These are phyloP conservation scores for Brassica rapa DNA, from an alignment of 345 rosid genomes.

Conservation along the genomic window DNA sequence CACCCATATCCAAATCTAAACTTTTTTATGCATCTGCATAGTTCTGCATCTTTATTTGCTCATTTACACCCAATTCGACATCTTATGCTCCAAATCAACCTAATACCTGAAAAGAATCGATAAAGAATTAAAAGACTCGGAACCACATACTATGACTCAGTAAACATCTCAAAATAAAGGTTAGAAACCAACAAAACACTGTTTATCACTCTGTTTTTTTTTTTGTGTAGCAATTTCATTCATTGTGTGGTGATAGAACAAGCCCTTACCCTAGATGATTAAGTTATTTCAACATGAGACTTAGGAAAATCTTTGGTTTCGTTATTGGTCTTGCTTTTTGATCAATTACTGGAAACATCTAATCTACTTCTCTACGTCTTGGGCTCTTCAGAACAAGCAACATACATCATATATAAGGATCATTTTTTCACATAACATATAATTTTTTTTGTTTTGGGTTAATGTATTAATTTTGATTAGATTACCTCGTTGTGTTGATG, in stretches of 20 bases:
- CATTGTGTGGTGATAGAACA: not conserved
- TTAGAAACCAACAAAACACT: too few species aligned
- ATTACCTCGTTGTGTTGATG: conserved; percentile 67
- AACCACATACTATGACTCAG: too few species aligned
- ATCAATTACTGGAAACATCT: conserved; percentile 68
- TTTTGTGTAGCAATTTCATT: not conserved
- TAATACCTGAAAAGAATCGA: too few species aligned
- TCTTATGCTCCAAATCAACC: too few species aligned
- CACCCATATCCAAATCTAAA: too few species aligned
- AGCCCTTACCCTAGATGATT: conserved; percentile 72
- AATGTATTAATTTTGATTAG: not conserved
- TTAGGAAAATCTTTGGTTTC: conserved; percentile 65
- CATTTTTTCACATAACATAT: not conserved
- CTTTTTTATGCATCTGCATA: too few species aligned
- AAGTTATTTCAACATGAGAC: conserved; percentile 89
- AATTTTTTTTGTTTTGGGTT: not conserved
- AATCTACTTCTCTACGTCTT: conserved; percentile 55
- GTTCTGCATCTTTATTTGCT: too few species aligned
- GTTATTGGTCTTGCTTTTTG: conserved; percentile 70
- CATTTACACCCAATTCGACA: too few species aligned
- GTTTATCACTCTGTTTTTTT: not conserved
- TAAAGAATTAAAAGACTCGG: too few species aligned
- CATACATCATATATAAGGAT: not conserved
- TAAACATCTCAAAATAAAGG: too few species aligned
- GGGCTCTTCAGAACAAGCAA: conserved; percentile 45